A percentile compares a stretch with the other conserved stretches of the same genome.
Evolutionary conservation across 176 grass and related monocot species (phyloP).

Genomic region (Hyparrhenia diplandra): DNA sequence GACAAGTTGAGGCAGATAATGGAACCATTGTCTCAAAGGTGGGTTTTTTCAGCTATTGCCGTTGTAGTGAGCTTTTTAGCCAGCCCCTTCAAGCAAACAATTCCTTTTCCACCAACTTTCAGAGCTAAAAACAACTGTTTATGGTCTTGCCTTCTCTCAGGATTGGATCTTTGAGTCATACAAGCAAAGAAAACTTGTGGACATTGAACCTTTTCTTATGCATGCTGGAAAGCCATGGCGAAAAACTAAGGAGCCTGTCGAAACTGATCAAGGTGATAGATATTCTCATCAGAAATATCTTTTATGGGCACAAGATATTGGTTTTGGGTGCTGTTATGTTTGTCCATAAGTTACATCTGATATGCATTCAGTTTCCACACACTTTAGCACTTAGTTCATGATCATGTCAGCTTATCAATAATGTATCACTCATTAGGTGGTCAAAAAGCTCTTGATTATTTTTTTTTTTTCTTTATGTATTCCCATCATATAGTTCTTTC

Average conservation of each 20-base stretch:
- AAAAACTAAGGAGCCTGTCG: conserved; percentile 42
- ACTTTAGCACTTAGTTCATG: neutral
- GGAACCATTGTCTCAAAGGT: no score
- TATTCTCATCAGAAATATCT: neutral
- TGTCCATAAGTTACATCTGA: neutral
- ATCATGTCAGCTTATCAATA: neutral
- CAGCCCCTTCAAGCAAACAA: neutral
- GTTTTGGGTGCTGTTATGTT: neutral
- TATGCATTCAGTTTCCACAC: neutral
- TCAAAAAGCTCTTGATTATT: neutral
- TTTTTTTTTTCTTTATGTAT: neutral
- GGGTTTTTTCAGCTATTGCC: no score
- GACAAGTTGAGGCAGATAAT: no score
- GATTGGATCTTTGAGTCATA: conserved; percentile 81
- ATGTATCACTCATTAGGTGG: neutral
- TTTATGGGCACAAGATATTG: neutral
- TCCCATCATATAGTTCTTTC: neutral
- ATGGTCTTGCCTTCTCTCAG: conserved; percentile 29
- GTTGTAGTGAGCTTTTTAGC: no score
- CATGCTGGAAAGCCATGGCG: conserved; percentile 52
- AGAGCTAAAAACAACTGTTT: neutral
- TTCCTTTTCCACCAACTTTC: neutral
- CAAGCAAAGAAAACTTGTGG: neutral
- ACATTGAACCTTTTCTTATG: no score
- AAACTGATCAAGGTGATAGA: conserved; percentile 54